Evolutionary conservation across 306 rosid genomes (phyloP).

Genomic region (Abrus precatorius): DNA sequence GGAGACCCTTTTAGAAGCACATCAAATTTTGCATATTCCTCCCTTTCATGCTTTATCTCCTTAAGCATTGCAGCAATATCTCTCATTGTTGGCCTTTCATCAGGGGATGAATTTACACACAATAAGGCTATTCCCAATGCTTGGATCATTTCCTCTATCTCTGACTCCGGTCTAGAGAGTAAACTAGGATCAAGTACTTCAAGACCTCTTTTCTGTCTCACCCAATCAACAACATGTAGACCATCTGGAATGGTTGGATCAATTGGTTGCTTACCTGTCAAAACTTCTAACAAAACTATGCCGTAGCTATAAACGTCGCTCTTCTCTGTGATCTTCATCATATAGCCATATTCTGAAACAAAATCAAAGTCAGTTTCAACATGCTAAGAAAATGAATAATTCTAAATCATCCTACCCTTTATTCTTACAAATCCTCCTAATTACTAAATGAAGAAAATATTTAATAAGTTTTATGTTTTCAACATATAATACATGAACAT

Average conservation of each 20-base stretch:
- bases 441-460: too few relatives aligned
- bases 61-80: constrained; percentile 93
- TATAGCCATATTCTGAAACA: constrained; percentile 85
- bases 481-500: too few relatives aligned
- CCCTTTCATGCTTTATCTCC: constrained; percentile 84
- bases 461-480: too few relatives aligned
- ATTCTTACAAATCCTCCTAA: too few relatives aligned
- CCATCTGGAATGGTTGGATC: constrained; percentile 98
- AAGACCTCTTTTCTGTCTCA: constrained; percentile 70
- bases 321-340: constrained; percentile 83
- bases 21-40: constrained; percentile 90
- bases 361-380: constrained; percentile 38
- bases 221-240: constrained; percentile 93
- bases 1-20: constrained; percentile 82
- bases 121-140: constrained; percentile 90
- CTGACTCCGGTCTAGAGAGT: constrained; percentile 80
- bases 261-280: constrained; percentile 96
- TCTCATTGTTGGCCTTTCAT: constrained; percentile 95
- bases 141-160: constrained; percentile 86
- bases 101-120: constrained; percentile 82
- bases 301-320: constrained; percentile 91
- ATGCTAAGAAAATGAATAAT: not conserved
- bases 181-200: constrained; percentile 80
- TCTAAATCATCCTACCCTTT: too few relatives aligned
- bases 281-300: constrained; percentile 77